A percentile compares a stretch with the other conserved stretches of the same genome.
These are phyloP conservation scores for Tremella fuciformis DNA, from an alignment of 768 basidiomycete species.

Conservation along the genomic window DNA sequence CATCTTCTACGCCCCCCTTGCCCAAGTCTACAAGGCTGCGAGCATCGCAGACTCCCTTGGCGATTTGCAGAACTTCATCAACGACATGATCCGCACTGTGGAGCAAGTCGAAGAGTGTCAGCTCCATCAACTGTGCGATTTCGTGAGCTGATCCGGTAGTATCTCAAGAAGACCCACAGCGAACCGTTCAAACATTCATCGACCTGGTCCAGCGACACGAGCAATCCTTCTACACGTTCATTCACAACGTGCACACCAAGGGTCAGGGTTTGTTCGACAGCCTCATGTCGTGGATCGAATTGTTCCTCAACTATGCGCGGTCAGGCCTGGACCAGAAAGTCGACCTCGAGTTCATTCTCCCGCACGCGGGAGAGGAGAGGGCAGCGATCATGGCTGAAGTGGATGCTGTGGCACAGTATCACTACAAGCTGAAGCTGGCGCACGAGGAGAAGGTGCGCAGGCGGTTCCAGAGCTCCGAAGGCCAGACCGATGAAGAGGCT, in stretches of 20 bases:
- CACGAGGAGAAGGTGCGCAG: slow-evolving; percentile 89
- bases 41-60: slow-evolving; percentile 90
- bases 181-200: slow-evolving; percentile 88
- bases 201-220: slow-evolving; percentile 91
- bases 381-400: slow-evolving; percentile 74
- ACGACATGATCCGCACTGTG: slow-evolving; percentile 90
- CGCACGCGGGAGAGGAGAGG: slow-evolving; percentile 76
- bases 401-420: slow-evolving; percentile 83
- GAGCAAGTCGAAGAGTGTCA: slow-evolving; percentile 80
- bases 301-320: slow-evolving; percentile 83
- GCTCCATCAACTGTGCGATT: slow-evolving; percentile 45
- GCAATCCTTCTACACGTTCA: slow-evolving; percentile 91
- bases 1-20: slow-evolving; percentile 94
- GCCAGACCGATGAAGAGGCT: slow-evolving; percentile 76
- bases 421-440: slow-evolving; percentile 88
- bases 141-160: slow-evolving; percentile 56
- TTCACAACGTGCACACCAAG: slow-evolving; percentile 97
- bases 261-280: slow-evolving; percentile 89
- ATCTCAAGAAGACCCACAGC: slow-evolving; percentile 74
- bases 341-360: slow-evolving; percentile 84
- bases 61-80: slow-evolving; percentile 90
- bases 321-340: slow-evolving; percentile 74
- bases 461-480: slow-evolving; percentile 66
- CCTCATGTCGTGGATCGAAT: slow-evolving; percentile 95
- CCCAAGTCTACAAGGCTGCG: slow-evolving; percentile 94